Percentiles rank a stretch among this genome's conserved stretches.
phyloP scores from a whole-genome alignment of 2,329 filamentous ascomycete species.

The Sarocladiaceae sp. region DNA sequence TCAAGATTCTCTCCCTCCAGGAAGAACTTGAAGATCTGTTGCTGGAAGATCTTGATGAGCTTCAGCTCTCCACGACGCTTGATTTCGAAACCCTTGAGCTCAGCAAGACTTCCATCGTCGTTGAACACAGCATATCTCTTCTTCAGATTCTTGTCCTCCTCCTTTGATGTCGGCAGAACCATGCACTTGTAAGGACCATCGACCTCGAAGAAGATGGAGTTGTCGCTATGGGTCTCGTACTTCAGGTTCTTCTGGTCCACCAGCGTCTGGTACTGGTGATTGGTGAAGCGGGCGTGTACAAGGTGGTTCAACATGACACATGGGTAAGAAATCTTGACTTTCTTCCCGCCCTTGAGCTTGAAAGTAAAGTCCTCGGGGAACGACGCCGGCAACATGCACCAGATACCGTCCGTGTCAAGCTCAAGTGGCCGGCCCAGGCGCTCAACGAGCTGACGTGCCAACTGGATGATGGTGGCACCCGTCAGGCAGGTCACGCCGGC shows the following conservation, averaged over 20 bases:
- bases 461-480: constrained; percentile 92
- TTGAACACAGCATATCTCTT: constrained; percentile 99
- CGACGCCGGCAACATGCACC: constrained; percentile 95
- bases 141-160: constrained; percentile 99
- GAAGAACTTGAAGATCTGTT: constrained; percentile 99
- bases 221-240: constrained; percentile 97
- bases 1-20: constrained; percentile 81
- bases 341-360: constrained; percentile 93
- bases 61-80: constrained; percentile 97
- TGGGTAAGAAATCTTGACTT: constrained; percentile 92
- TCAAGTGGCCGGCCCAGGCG: constrained; percentile 89
- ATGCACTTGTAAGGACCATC: constrained; percentile 97
- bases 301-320: constrained; percentile 99
- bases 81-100: constrained; percentile 95
- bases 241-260: constrained; percentile 74
- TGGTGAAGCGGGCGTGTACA: constrained; percentile 91
- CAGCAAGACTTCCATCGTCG: constrained; percentile 89
- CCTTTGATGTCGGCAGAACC: constrained; percentile 95
- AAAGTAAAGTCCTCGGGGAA: constrained; percentile 97
- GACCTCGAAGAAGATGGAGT: constrained; percentile 99
- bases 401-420: constrained; percentile 97
- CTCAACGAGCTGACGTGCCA: constrained; percentile 91
- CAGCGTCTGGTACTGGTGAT: constrained; percentile 93
- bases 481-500: constrained; percentile 97
- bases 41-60: constrained; percentile 99